phyloP scores from a whole-genome alignment of 805 yeast species.

The Sugiyamaella valdiviana region DNA sequence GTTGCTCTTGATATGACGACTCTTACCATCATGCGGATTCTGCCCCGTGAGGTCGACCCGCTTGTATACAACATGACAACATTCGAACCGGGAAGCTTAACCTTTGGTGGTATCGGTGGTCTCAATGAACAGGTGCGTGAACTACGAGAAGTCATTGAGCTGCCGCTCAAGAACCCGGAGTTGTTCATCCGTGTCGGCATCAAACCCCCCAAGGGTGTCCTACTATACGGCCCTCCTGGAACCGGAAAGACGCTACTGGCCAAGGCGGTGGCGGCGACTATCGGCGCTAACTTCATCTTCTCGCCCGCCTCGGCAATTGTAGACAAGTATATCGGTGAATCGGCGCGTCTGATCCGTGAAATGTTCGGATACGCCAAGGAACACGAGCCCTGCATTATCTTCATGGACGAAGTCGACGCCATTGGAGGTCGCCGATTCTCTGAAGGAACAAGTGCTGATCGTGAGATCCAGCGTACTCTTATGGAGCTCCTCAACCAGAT shows the following conservation, averaged over 20 bases:
- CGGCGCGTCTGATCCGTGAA: slow-evolving; percentile 92
- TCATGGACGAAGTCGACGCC: slow-evolving; percentile 98
- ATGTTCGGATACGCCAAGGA: slow-evolving; percentile 98
- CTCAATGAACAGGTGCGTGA: slow-evolving; percentile 92
- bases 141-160: slow-evolving; percentile 92
- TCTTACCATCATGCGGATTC: slow-evolving; percentile 90
- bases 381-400: slow-evolving; percentile 96
- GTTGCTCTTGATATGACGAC: slow-evolving; percentile 98
- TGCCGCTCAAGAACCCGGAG: slow-evolving; percentile 96
- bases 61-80: slow-evolving; percentile 97
- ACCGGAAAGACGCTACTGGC: slow-evolving; percentile 96
- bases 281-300: slow-evolving; percentile 95
- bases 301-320: slow-evolving; percentile 98
- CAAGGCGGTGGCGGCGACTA: slow-evolving; percentile 96
- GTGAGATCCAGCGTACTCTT: slow-evolving; percentile 95
- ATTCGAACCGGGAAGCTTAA: slow-evolving; percentile 94
- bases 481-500: slow-evolving; percentile 96
- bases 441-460: slow-evolving; percentile 97
- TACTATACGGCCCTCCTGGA: slow-evolving; percentile 97
- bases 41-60: slow-evolving; percentile 98
- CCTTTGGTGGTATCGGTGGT: slow-evolving; percentile 95
- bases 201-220: slow-evolving; percentile 97
- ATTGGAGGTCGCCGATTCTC: slow-evolving; percentile 97
- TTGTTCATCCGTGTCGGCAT: slow-evolving; percentile 92
- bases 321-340: slow-evolving; percentile 96